Conservation (phyloP, 2,329 filamentous ascomycete genomes). For the Verticillium tricorpus region DNA sequence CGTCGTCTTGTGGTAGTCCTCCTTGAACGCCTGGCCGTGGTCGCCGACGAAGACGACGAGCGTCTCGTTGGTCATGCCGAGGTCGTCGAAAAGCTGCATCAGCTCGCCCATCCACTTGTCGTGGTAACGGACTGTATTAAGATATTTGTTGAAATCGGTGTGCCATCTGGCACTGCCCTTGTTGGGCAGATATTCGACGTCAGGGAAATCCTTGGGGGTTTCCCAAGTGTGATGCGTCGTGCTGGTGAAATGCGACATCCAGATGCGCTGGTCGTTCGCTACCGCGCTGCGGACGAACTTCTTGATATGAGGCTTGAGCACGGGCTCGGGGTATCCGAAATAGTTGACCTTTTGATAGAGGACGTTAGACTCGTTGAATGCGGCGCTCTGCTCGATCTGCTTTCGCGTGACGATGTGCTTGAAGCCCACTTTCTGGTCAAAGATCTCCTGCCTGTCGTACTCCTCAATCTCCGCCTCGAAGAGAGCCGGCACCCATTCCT, state of each 20-base stretch:
- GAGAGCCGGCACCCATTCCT: conserved; percentile 11
- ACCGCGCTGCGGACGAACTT: conserved; percentile 13
- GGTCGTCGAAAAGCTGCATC: conserved; percentile 34
- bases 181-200: not conserved
- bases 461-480: conserved; percentile 15
- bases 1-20: conserved; percentile 29
- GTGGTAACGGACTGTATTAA: conserved; percentile 34
- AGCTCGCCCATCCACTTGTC: conserved; percentile 33
- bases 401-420: not conserved
- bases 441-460: conserved; percentile 12
- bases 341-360: conserved; percentile 26
- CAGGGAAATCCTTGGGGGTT: not conserved
- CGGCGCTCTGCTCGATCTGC: not conserved
- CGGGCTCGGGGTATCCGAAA: conserved; percentile 36
- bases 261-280: conserved; percentile 24
- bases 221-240: conserved; percentile 30
- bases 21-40: conserved; percentile 34
- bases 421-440: conserved; percentile 17
- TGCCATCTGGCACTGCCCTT: not conserved
- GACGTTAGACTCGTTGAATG: not conserved
- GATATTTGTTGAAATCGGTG: conserved; percentile 29
- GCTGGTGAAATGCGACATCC: conserved; percentile 29
- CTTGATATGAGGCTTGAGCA: conserved; percentile 28
- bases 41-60: conserved; percentile 41
- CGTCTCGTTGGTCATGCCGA: conserved; percentile 37